phyloP scores from a whole-genome alignment of 352 stramenopile species.

The Globisporangium parvum region DNA sequence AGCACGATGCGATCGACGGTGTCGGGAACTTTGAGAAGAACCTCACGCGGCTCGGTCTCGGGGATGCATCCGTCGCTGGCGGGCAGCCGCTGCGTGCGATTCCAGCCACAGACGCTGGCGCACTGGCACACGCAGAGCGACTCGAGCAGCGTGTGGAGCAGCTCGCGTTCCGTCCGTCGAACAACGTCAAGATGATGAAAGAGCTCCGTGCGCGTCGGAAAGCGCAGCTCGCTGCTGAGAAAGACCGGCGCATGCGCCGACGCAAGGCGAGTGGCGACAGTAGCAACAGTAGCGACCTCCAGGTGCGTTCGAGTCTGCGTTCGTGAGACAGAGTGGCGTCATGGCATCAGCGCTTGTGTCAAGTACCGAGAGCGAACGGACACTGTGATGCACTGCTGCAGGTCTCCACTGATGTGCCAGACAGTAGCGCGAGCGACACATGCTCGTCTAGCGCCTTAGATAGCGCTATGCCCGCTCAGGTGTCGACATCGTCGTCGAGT shows the following conservation, averaged over 20 bases:
- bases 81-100: constrained; percentile 34
- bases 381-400: no score
- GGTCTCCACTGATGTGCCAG: no score
- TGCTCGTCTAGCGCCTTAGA: no score
- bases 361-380: no score
- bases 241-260: constrained; percentile 48
- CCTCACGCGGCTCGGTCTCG: constrained; percentile 49
- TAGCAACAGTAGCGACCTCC: background rate
- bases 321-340: no score
- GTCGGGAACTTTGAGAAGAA: constrained; percentile 62
- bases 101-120: constrained; percentile 25
- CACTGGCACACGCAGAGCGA: constrained; percentile 30
- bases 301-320: background rate
- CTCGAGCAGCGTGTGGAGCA: constrained; percentile 44
- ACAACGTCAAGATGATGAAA: constrained; percentile 84
- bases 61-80: constrained; percentile 5
- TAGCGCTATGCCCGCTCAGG: background rate
- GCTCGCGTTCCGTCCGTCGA: constrained; percentile 63
- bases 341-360: no score
- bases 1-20: constrained; percentile 34
- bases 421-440: no score
- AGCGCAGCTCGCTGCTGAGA: constrained; percentile 58
- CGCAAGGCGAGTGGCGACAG: constrained; percentile 32
- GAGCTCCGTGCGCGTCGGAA: constrained; percentile 62
- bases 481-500: background rate